Evolutionary conservation across 1,284 basidiomycete species (phyloP).

Genomic region (Cryptococcus floricola): DNA sequence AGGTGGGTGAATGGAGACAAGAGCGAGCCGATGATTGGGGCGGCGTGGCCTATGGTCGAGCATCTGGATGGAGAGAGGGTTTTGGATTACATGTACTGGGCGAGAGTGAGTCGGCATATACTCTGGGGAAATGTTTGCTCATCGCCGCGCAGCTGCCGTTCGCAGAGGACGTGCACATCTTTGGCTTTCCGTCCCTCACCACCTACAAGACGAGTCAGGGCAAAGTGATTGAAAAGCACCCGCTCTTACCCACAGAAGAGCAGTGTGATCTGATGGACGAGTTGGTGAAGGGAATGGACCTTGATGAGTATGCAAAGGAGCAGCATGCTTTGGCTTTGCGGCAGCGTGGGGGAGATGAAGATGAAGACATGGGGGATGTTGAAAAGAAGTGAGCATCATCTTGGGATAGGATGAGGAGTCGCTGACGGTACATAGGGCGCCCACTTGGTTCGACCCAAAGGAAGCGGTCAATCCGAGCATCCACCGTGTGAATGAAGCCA

Average conservation of each 20-base stretch:
- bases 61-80: conserved; percentile 48
- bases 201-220: conserved; percentile 72
- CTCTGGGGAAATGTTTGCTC: conserved; percentile 1
- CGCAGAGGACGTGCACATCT: conserved; percentile 84
- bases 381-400: conserved; percentile 16
- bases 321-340: conserved; percentile 17
- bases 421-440: conserved; percentile 51
- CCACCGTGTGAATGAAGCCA: conserved; percentile 86
- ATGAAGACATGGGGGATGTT: conserved; percentile 11
- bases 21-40: conserved; percentile 46
- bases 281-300: conserved; percentile 80
- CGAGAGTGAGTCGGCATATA: conserved; percentile 57
- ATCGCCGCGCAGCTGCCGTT: conserved; percentile 70
- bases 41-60: neutral
- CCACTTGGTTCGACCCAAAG: conserved; percentile 70
- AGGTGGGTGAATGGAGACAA: conserved; percentile 57
- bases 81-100: conserved; percentile 76
- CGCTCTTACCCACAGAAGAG: conserved; percentile 74
- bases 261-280: conserved; percentile 78
- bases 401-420: neutral
- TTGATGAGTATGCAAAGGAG: conserved; percentile 54
- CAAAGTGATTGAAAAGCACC: conserved; percentile 66
- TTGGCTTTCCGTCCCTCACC: conserved; percentile 78
- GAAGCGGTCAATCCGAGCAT: conserved; percentile 83
- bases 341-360: conserved; percentile 7